Percentiles rank a stretch among this genome's conserved stretches.
Conservation (phyloP, 306 rosid species). For the Cicer chorassanicum region DNA sequence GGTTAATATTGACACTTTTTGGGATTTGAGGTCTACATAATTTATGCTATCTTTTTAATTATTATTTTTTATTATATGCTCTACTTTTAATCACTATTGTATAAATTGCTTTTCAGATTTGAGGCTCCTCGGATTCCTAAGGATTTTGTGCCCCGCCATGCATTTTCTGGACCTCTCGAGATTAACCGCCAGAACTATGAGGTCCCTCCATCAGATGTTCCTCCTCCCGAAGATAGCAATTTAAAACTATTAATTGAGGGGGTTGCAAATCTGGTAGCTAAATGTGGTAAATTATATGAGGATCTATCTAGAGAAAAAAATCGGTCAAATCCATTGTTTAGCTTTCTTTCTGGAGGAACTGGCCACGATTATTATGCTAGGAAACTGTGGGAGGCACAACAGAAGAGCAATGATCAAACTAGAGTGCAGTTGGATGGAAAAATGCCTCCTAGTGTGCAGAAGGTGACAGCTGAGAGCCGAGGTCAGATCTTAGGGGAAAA, state of each 20-base stretch:
- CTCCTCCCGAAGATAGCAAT: slow-evolving; percentile 81
- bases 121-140: slow-evolving; percentile 84
- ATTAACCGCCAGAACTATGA: slow-evolving; percentile 62
- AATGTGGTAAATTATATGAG: slow-evolving; percentile 94
- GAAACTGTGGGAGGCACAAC: slow-evolving; percentile 92
- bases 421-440: slow-evolving; percentile 64
- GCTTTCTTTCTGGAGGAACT: slow-evolving; percentile 84
- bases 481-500: slow-evolving; percentile 87
- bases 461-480: slow-evolving; percentile 86
- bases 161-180: slow-evolving; percentile 77
- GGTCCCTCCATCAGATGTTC: slow-evolving; percentile 71
- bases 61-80: slow-evolving; percentile 30
- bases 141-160: slow-evolving; percentile 78
- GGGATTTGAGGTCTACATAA: slow-evolving; percentile 21
- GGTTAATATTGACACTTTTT: slow-evolving; percentile 15
- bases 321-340: slow-evolving; percentile 80
- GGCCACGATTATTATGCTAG: slow-evolving; percentile 89
- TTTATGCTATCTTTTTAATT: slow-evolving; percentile 32
- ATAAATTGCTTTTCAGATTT: slow-evolving; percentile 63
- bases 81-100: slow-evolving; percentile 37
- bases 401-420: slow-evolving; percentile 63
- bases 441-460: slow-evolving; percentile 54
- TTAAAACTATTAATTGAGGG: slow-evolving; percentile 89
- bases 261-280: slow-evolving; percentile 89
- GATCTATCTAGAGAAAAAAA: slow-evolving; percentile 93